These are phyloP conservation scores for Trypanosoma scelopori DNA, from an alignment of 208 protist genomes.

Conservation along the genomic window DNA sequence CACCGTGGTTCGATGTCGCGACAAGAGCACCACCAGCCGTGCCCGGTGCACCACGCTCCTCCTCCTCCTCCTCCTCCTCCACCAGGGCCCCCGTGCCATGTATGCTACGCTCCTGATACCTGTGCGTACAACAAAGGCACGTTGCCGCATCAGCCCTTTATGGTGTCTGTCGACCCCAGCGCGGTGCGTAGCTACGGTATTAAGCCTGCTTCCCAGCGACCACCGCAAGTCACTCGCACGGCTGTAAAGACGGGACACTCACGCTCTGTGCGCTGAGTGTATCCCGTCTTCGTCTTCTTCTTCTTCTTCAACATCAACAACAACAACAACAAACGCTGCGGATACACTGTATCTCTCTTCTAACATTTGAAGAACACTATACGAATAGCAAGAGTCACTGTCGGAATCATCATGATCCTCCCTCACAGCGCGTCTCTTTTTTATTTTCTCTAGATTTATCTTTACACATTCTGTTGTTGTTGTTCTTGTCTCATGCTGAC, in stretches of 20 bases:
- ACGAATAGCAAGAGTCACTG: too few species aligned
- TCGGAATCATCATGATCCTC: too few species aligned
- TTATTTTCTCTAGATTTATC: constrained; percentile 14
- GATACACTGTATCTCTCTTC: not conserved
- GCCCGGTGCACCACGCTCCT: constrained; percentile 48
- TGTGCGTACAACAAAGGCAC: constrained; percentile 30
- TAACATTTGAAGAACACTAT: too few species aligned
- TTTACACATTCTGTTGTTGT: not conserved
- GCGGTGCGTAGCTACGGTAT: constrained; percentile 30
- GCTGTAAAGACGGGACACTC: not conserved
- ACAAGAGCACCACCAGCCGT: constrained; percentile 8
- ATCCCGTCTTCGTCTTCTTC: too few species aligned
- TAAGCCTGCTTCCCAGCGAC: constrained; percentile 10
- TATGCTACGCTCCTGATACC: constrained; percentile 58
- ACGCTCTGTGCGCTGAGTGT: constrained; percentile 6
- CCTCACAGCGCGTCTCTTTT: too few species aligned
- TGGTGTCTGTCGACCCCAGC: constrained; percentile 54
- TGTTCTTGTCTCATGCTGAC: not conserved
- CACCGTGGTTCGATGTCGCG: not conserved
- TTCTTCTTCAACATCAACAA: too few species aligned
- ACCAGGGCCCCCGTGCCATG: constrained; percentile 55
- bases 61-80: constrained; percentile 16
- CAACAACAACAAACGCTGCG: too few species aligned
- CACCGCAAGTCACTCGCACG: not conserved
- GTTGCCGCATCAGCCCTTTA: constrained; percentile 51